A percentile compares a stretch with the other conserved stretches of the same genome.
Conservation (phyloP, 495 filamentous ascomycete species). For the Filosporella fistucella region DNA sequence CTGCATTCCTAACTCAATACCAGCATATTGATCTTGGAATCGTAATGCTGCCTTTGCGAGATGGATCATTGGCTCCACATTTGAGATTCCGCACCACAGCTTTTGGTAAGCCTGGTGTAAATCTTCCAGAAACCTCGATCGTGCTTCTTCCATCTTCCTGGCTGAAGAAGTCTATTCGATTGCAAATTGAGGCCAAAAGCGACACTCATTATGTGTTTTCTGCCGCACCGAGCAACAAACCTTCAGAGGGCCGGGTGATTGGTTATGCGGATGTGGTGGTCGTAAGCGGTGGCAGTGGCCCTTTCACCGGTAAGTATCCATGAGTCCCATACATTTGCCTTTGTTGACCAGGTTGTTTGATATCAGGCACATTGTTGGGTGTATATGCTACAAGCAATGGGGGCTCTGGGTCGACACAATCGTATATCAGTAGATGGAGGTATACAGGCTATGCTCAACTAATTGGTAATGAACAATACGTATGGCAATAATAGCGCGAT, state of each 20-base stretch:
- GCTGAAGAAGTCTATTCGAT: slow-evolving; percentile 26
- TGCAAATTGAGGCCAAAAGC: slow-evolving; percentile 43
- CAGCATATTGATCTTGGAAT: slow-evolving; percentile 49
- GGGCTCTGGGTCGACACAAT: slow-evolving; percentile 32
- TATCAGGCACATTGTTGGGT: slow-evolving; percentile 34
- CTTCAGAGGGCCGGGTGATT: slow-evolving; percentile 27
- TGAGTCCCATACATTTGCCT: background rate
- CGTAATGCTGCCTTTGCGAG: slow-evolving; percentile 27
- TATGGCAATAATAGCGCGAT: too few relatives aligned
- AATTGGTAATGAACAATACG: slow-evolving; percentile 21
- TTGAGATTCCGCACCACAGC: slow-evolving; percentile 33
- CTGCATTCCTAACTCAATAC: slow-evolving; percentile 46
- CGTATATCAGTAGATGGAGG: slow-evolving; percentile 41
- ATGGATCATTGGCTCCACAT: slow-evolving; percentile 15
- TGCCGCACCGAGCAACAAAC: slow-evolving; percentile 28
- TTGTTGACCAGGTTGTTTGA: too few relatives aligned
- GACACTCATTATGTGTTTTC: slow-evolving; percentile 41
- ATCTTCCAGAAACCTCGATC: background rate
- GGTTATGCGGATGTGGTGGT: slow-evolving; percentile 32
- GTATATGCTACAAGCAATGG: slow-evolving; percentile 51
- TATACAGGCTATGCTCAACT: slow-evolving; percentile 40
- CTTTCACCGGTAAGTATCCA: slow-evolving; percentile 36
- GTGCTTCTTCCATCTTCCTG: slow-evolving; percentile 19
- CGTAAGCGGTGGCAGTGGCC: slow-evolving; percentile 39
- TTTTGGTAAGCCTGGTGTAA: too few relatives aligned